phyloP scores from a whole-genome alignment of 768 basidiomycete genomes.

The Coprinellus aureogranulatus region DNA sequence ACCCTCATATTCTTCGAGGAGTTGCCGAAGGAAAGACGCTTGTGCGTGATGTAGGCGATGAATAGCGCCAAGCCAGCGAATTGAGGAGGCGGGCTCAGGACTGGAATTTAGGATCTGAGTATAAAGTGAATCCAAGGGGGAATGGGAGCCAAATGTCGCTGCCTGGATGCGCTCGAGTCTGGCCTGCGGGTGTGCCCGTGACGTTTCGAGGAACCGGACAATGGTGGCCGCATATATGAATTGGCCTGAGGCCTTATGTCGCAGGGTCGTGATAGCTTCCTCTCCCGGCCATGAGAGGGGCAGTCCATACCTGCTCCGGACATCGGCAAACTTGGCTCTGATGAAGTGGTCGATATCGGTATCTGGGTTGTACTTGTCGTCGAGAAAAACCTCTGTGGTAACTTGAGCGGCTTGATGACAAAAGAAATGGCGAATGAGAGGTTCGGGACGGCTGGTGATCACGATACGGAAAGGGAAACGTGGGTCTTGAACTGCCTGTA shows the following conservation, averaged over 20 bases:
- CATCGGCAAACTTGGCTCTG: not conserved
- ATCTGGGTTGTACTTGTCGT: not conserved
- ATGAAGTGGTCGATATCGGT: not conserved
- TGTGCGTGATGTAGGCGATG: not conserved
- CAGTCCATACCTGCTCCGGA: conserved; percentile 5
- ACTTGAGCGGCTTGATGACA: not conserved
- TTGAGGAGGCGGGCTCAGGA: not conserved
- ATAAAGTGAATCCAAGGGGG: conserved; percentile 3
- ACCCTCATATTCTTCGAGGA: not conserved
- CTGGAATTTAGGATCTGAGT: not conserved
- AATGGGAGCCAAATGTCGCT: not conserved
- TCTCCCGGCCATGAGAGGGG: not conserved
- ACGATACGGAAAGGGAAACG: conserved; percentile 1
- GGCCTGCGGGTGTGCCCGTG: conserved; percentile 9
- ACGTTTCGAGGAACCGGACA: conserved; percentile 7
- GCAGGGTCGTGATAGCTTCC: not conserved
- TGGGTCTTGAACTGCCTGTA: not conserved
- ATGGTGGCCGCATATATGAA: conserved; percentile 17
- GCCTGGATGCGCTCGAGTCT: not conserved
- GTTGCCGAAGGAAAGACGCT: not conserved
- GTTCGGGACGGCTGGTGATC: conserved; percentile 9
- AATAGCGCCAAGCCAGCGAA: not conserved
- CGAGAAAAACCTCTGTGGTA: not conserved
- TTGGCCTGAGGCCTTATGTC: conserved; percentile 12
- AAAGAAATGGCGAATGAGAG: not conserved